Evolutionary conservation across 2,329 filamentous ascomycete species (phyloP), one percentile per base, ranked within the genome.

Genomic region (Colletotrichum agaves): DNA sequence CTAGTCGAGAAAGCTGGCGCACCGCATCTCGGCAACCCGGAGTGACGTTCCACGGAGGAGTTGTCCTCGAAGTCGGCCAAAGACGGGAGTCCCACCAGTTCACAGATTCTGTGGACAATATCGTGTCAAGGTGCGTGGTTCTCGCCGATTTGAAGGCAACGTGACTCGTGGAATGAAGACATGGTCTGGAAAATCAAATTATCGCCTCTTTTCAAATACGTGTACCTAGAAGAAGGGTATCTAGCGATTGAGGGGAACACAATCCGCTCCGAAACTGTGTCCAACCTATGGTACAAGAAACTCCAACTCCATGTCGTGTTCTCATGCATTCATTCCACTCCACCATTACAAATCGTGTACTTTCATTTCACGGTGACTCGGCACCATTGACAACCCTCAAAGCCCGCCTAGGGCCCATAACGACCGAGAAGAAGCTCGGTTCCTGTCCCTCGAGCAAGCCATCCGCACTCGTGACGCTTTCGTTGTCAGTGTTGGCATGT

Each of bases 371-470:
- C 80, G 59, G 76, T 75, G 31, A 53, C 19, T 82, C 81, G 56
- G 75, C 76, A 13, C 77, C 79, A 55, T 93, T 93, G 21, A 92
- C 89, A 39, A 93, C 90, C 73, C 89, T 82, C 79, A 93, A 78
- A 73, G 89, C 92, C 74, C 90, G 81, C 73, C 90, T 82, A 21
- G 90, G 90, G 69, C 90, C 90, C 77, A 93, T 77, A 73, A 92
- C 78, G 31, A 92, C 89, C 56, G 85, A 91, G 76, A 91, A 88
- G 78, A 93, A 93, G 65, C 85, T 91, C 67, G 91, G 91, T 75
- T 93, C 89, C 68, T 87, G 84, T 0, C 87, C 88, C 3, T 81
- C 83, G 15, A 91, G 73, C 69, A 92, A 73, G 72, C 90, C 88
- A 63, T 89, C 88, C 43, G 78, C 81, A 65, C 82, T 83, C 73